phyloP scores from a whole-genome alignment of 345 rosid species.

The Lepidium didymum region DNA sequence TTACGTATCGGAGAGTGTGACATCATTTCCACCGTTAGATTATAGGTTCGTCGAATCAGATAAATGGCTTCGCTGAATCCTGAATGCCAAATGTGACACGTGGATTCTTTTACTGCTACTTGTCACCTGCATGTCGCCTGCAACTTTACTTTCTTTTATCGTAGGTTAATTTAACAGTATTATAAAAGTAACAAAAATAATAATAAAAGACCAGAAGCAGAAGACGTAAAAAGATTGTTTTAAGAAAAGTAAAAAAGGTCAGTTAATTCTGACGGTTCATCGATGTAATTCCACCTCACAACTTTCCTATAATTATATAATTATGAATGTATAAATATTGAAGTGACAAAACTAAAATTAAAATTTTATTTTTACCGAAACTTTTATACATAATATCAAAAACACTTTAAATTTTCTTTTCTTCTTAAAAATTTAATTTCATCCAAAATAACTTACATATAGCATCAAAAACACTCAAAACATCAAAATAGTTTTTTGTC shows the following conservation, averaged over 20 bases:
- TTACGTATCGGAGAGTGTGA: slow-evolving; percentile 6
- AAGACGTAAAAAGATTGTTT: background rate
- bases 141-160: background rate
- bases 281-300: too few relatives aligned
- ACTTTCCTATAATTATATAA: too few relatives aligned
- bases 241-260: background rate
- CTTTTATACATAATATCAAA: too few relatives aligned
- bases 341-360: too few relatives aligned
- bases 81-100: slow-evolving; percentile 12
- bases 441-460: too few relatives aligned
- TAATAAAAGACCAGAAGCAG: background rate
- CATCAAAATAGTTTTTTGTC: too few relatives aligned
- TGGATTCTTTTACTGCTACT: slow-evolving; percentile 17
- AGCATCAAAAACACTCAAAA: too few relatives aligned
- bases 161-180: background rate
- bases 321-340: too few relatives aligned
- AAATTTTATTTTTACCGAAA: too few relatives aligned
- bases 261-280: too few relatives aligned
- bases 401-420: too few relatives aligned
- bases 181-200: background rate
- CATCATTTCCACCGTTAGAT: slow-evolving; percentile 8
- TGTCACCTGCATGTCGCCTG: slow-evolving; percentile 21
- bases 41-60: background rate
- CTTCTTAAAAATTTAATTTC: too few relatives aligned
- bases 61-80: background rate